Percentiles rank a stretch among this genome's conserved stretches.
Conservation (phyloP, 768 basidiomycete genomes). For the Saitozyma sp. region DNA sequence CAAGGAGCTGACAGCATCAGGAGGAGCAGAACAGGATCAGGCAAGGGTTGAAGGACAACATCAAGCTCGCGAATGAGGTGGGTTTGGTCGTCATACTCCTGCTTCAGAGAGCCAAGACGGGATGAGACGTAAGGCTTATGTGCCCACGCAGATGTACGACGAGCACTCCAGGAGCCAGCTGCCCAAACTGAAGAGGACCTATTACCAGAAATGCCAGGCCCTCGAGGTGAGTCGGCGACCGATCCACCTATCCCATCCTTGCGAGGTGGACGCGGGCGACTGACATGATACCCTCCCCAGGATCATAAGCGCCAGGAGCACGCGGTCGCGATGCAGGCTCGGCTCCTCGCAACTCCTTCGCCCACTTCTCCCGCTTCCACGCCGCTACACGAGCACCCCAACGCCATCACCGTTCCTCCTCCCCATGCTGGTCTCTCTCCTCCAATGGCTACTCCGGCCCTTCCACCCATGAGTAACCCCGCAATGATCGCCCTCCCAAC, state of each 20-base stretch:
- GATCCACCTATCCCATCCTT: neutral
- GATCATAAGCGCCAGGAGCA: constrained; percentile 51
- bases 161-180: constrained; percentile 79
- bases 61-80: constrained; percentile 68
- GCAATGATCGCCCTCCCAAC: constrained; percentile 11
- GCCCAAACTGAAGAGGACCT: constrained; percentile 75
- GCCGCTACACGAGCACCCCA: constrained; percentile 29
- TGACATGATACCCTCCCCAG: constrained; percentile 13
- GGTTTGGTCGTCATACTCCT: constrained; percentile 1
- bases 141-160: constrained; percentile 60
- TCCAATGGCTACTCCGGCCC: constrained; percentile 15
- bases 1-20: constrained; percentile 52
- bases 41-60: constrained; percentile 85
- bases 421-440: constrained; percentile 20
- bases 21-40: constrained; percentile 90
- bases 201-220: constrained; percentile 81
- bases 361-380: constrained; percentile 26
- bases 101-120: neutral
- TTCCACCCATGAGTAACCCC: constrained; percentile 31
- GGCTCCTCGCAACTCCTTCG: constrained; percentile 40
- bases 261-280: neutral
- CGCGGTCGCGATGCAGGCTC: constrained; percentile 49
- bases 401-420: constrained; percentile 10
- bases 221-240: constrained; percentile 64
- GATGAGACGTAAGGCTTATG: neutral